phyloP scores from a whole-genome alignment of 257 asterid species.

The Henckelia pumila region DNA sequence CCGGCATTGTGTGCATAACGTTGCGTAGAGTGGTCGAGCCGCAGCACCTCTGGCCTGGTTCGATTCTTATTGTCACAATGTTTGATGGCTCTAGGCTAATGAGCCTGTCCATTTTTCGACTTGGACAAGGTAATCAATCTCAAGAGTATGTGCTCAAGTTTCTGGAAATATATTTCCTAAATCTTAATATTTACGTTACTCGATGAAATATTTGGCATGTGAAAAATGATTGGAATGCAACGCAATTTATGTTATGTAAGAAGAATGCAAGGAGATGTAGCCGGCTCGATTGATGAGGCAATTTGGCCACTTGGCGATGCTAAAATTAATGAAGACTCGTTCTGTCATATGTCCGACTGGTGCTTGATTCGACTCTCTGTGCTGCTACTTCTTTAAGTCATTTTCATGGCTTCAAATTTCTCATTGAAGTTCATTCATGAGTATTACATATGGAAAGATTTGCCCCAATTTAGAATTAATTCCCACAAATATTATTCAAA shows the following conservation, averaged over 20 bases:
- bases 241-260: not conserved
- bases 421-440: too few species aligned
- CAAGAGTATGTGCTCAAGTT: not conserved
- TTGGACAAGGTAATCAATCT: not conserved
- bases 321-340: slow-evolving; percentile 66
- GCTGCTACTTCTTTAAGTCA: slow-evolving; percentile 22
- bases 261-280: slow-evolving; percentile 19
- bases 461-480: too few species aligned
- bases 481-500: too few species aligned
- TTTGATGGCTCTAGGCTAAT: slow-evolving; percentile 72
- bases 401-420: slow-evolving; percentile 33
- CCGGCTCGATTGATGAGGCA: slow-evolving; percentile 49
- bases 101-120: slow-evolving; percentile 54
- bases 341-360: slow-evolving; percentile 52
- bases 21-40: slow-evolving; percentile 56
- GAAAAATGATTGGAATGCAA: too few species aligned
- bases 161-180: too few species aligned
- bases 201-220: not conserved
- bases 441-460: too few species aligned
- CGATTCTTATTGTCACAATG: slow-evolving; percentile 52
- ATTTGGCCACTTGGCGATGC: slow-evolving; percentile 57
- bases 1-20: slow-evolving; percentile 89
- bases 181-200: not conserved
- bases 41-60: slow-evolving; percentile 47
- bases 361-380: not conserved